A percentile compares a stretch with the other conserved stretches of the same genome.
Evolutionary conservation across 345 rosid genomes (phyloP).

Genomic region (Cardamine resedifolia): DNA sequence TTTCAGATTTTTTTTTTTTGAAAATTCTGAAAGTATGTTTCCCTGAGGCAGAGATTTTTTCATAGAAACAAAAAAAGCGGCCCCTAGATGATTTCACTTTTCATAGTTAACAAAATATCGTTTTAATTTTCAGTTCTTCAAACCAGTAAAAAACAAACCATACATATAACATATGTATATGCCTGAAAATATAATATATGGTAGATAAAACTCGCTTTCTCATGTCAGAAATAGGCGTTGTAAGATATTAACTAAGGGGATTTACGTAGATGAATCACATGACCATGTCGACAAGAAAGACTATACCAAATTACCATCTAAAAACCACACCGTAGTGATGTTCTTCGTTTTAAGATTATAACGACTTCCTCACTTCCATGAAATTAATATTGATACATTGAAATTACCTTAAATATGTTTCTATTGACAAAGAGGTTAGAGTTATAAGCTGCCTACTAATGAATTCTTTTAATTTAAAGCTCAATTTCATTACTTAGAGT

Average conservation of each 20-base stretch:
- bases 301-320: not conserved
- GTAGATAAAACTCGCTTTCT: not conserved
- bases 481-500: not conserved
- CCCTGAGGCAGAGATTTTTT: too few relatives aligned
- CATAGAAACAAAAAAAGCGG: too few relatives aligned
- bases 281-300: slow-evolving; percentile 14
- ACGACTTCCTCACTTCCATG: not conserved
- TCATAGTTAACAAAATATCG: not conserved
- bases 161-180: not conserved
- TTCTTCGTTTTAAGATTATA: not conserved
- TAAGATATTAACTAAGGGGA: not conserved
- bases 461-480: not conserved
- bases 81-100: too few relatives aligned
- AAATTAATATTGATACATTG: not conserved
- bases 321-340: not conserved
- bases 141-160: not conserved
- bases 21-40: too few relatives aligned
- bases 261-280: not conserved
- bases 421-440: not conserved
- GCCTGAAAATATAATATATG: not conserved
- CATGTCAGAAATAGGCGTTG: not conserved
- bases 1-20: not conserved
- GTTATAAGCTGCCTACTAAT: not conserved
- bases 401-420: not conserved
- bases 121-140: too few relatives aligned